Base-by-base conservation (phyloP, 176 grass and related monocot genomes). In the Eleusine coracana region DNA sequence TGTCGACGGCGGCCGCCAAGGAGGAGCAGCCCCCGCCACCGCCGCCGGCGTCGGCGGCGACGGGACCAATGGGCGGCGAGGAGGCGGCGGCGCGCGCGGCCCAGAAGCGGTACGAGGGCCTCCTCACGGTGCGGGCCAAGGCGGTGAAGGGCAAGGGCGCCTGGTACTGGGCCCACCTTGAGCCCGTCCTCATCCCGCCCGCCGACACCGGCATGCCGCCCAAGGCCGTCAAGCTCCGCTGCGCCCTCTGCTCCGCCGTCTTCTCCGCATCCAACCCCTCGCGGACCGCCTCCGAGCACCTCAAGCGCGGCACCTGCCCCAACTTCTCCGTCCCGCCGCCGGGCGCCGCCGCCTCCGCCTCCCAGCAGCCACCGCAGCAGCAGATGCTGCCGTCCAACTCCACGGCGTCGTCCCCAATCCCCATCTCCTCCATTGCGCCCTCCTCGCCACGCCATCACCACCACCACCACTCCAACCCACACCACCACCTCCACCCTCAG, bases 141-240 rank as follows among this genome's bases (percentile, higher is more conserved):
- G 89, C 92, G 36, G 67, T 94, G 10, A 94, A 94, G 73, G 92
- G 92, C 64, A 94, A 94, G 84, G 92, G 92, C 73, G 92, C 92
- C 75, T 94, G 92, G 92, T 94, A 94, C 50, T 94, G 89, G 92
- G 84, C 76, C 23, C 92, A 94, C 80, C 92, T 94, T 17, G 92
- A 91, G 70, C 92, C 92, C 36, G 49, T 94, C 28, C 86, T 94
- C 66, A 51, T 91, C 73, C 89, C 73, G 52, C 80, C 83, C 71
- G 70, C 59, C 74, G 89, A 94, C 73, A 91, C 92, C 41, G 84
- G 81, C 37, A 82, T 91, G 71, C 87, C 87, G 72, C 84, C 88
- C 20, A 94, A 87, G 87, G 86, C 92, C 37, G 92, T 94, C 29
- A 94, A 94, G 77, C 89, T 94, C 10, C 83, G 92, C 17, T 94